Evolutionary conservation across 768 basidiomycete species (phyloP), one percentile per base, ranked within the genome.

Genomic region (Hydnum rufescens): DNA sequence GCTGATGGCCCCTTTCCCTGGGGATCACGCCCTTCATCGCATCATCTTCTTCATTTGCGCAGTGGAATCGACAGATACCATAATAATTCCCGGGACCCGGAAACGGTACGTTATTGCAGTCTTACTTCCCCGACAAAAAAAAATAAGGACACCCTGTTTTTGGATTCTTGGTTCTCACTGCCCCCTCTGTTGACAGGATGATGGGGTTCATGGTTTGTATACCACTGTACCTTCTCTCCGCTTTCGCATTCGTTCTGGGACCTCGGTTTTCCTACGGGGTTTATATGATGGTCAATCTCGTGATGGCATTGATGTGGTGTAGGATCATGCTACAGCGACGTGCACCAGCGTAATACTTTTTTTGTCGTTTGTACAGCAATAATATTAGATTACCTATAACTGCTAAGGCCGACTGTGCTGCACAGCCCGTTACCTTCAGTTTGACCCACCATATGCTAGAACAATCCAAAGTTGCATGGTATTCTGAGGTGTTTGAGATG

Each of bases 1-100:
- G 0, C 73, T 77, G 55, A 79, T 74, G 4, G 78, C 79, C 3
- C 83, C 83, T 2, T 92, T 89, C 63, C 74, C 78, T 42, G 79
- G 82, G 0, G 88, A 92, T 61, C 86, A 89, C 60, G 61, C 63
- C 51, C 36, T 39, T 39, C 22, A 22, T 13, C 36, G 36, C 13
- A 1, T 39, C 13, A 13, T 39, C 22, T 13, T 22, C 36, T 39
- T 39, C 22, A 39, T 39, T 22, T 39, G 36, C 22, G 36, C 22
- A 13, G 36, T 22, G 13, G 36, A 39, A 22, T 39, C 13, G 13
- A 13, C 36, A 39, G 36, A 39, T 39, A 22, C 13, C 13, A 22
- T 13, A 22, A 39, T 39, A 39, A 13, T n/a, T n/a, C n/a, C n/a
- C n/a, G n/a, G 36, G 22, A 39, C 13, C 13, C 13, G 36, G 36